These are phyloP conservation scores for Verticillium tricorpus DNA, from an alignment of 2,329 filamentous ascomycete genomes.

Conservation along the genomic window DNA sequence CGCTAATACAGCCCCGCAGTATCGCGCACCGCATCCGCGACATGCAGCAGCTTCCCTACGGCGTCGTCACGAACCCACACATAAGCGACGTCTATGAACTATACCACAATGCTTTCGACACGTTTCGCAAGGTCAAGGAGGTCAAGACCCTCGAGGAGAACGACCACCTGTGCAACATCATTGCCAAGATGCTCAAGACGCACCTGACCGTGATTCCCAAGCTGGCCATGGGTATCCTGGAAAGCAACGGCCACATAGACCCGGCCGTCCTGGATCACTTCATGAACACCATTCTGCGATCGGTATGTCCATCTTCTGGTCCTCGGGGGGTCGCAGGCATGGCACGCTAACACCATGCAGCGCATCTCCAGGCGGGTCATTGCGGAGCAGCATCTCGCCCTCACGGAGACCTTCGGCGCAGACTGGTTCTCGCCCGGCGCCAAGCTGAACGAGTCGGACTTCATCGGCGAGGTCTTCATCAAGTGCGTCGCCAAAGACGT, in stretches of 20 bases:
- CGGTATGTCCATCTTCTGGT: conserved; percentile 49
- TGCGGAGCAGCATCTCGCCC: conserved; percentile 90
- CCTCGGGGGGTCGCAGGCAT: neutral
- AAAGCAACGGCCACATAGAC: conserved; percentile 80
- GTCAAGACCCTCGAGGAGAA: conserved; percentile 87
- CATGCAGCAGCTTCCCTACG: conserved; percentile 94
- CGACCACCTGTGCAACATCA: conserved; percentile 75
- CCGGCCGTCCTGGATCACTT: conserved; percentile 82
- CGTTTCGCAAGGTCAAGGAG: conserved; percentile 77
- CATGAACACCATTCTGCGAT: conserved; percentile 90
- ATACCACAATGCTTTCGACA: conserved; percentile 96
- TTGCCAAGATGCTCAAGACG: conserved; percentile 75
- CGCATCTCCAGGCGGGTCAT: conserved; percentile 94
- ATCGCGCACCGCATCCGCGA: conserved; percentile 92
- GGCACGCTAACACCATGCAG: conserved; percentile 33
- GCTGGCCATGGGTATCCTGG: conserved; percentile 87
- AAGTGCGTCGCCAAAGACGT: conserved; percentile 89
- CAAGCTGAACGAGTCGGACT: conserved; percentile 69
- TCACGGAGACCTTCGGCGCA: conserved; percentile 90
- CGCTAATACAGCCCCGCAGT: conserved; percentile 35
- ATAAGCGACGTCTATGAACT: conserved; percentile 94
- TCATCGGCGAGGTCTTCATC: conserved; percentile 92
- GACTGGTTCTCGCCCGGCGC: conserved; percentile 84
- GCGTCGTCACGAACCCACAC: conserved; percentile 92
- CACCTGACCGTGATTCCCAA: conserved; percentile 93